These are phyloP conservation scores for Clonostachys chloroleuca DNA, from an alignment of 2,329 filamentous ascomycete species.

Conservation along the genomic window DNA sequence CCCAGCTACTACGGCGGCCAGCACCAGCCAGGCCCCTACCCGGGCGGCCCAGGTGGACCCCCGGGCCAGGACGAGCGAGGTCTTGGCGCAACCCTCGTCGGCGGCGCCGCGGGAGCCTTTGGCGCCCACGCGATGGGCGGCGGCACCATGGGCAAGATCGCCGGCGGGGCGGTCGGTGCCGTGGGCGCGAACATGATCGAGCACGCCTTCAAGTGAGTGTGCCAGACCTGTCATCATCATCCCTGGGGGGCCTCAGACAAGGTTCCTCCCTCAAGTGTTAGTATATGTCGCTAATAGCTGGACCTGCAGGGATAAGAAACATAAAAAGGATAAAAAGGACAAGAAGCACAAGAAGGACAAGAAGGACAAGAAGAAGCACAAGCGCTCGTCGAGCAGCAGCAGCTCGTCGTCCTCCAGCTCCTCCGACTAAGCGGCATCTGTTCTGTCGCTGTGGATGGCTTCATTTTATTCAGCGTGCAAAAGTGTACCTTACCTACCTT, in stretches of 20 bases:
- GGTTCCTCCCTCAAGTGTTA: too few species aligned
- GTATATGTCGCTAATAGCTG: too few species aligned
- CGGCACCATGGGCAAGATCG: slow-evolving; percentile 44
- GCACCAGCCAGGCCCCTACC: slow-evolving; percentile 7
- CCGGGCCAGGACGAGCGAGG: slow-evolving; percentile 40
- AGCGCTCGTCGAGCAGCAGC: slow-evolving; percentile 5
- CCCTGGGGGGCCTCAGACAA: too few species aligned
- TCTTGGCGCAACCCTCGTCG: slow-evolving; percentile 47
- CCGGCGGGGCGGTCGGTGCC: slow-evolving; percentile 45
- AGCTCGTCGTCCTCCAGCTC: slow-evolving; percentile 7
- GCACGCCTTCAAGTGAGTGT: slow-evolving; percentile 26
- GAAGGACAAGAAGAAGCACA: slow-evolving; percentile 10
- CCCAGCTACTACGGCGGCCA: slow-evolving; percentile 8
- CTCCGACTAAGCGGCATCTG: slow-evolving; percentile 13
- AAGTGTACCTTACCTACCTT: too few species aligned
- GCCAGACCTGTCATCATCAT: too few species aligned
- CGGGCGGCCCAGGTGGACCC: slow-evolving; percentile 16
- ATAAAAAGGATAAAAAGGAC: slow-evolving; percentile 19
- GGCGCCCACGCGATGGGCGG: slow-evolving; percentile 49
- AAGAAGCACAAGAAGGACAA: slow-evolving; percentile 21
- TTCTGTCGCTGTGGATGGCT: too few species aligned
- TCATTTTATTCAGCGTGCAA: too few species aligned
- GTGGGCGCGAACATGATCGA: slow-evolving; percentile 50
- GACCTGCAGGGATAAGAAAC: slow-evolving; percentile 9
- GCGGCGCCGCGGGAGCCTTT: slow-evolving; percentile 49